phyloP scores from a whole-genome alignment of 2,329 filamentous ascomycete species.

The Sporothrix globosa region DNA sequence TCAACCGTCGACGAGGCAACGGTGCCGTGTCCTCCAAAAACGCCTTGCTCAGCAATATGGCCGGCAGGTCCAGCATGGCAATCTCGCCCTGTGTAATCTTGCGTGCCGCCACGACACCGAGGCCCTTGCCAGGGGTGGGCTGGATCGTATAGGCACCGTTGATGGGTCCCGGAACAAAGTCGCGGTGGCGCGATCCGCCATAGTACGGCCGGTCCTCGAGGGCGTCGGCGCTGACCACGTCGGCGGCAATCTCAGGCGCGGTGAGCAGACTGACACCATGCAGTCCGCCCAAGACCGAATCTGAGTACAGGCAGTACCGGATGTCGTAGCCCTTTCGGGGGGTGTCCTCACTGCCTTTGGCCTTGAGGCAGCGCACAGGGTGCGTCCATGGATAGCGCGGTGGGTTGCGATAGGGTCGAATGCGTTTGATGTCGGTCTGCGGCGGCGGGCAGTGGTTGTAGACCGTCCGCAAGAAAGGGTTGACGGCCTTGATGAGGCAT shows the following conservation, averaged over 20 bases:
- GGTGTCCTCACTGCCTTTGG: slow-evolving; percentile 2
- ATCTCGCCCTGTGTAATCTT: slow-evolving; percentile 42
- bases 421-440: slow-evolving; percentile 27
- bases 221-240: slow-evolving; percentile 35
- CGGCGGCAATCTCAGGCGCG: slow-evolving; percentile 36
- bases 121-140: slow-evolving; percentile 41
- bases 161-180: slow-evolving; percentile 28
- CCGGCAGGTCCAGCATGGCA: slow-evolving; percentile 42
- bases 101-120: slow-evolving; percentile 43
- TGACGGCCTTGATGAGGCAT: slow-evolving; percentile 20
- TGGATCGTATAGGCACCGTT: slow-evolving; percentile 39
- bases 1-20: slow-evolving; percentile 38
- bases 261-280: slow-evolving; percentile 37
- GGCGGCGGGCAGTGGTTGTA: slow-evolving; percentile 28
- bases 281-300: slow-evolving; percentile 34
- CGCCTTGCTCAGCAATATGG: slow-evolving; percentile 39
- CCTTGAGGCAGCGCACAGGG: slow-evolving; percentile 30
- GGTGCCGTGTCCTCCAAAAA: slow-evolving; percentile 35
- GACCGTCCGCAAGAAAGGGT: slow-evolving; percentile 27
- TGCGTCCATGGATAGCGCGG: slow-evolving; percentile 33
- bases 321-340: not conserved
- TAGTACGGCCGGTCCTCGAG: slow-evolving; percentile 36
- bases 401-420: slow-evolving; percentile 21
- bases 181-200: slow-evolving; percentile 34
- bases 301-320: slow-evolving; percentile 38